Evolutionary conservation across 371 early-diverging fungal species (phyloP).

Genomic region (Apophysomyces trapeziformis): DNA sequence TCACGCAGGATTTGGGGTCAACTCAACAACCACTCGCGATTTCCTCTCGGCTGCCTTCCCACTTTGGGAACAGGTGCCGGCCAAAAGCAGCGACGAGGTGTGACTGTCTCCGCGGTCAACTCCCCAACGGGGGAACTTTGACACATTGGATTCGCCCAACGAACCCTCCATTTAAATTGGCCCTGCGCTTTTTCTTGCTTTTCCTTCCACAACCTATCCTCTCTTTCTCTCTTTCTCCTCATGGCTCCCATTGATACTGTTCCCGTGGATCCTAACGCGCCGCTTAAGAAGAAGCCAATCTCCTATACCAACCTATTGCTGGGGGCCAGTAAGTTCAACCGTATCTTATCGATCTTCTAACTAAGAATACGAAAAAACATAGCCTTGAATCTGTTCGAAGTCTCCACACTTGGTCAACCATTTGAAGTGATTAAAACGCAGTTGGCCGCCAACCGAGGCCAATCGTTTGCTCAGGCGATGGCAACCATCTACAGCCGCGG

Average conservation of each 20-base stretch:
- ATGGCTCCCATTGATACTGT: slow-evolving; percentile 30
- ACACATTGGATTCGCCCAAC: background rate
- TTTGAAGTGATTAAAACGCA: slow-evolving; percentile 93
- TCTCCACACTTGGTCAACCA: slow-evolving; percentile 88
- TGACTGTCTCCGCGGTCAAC: slow-evolving; percentile 1
- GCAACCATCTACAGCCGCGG: slow-evolving; percentile 76
- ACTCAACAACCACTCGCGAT: slow-evolving; percentile 5
- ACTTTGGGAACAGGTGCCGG: slow-evolving; percentile 8
- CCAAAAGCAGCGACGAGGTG: background rate
- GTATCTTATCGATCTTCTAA: background rate
- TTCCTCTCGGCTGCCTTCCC: slow-evolving; percentile 7
- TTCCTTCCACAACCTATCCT: slow-evolving; percentile 7
- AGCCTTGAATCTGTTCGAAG: slow-evolving; percentile 81
- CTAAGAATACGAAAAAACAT: background rate
- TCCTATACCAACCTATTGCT: slow-evolving; percentile 67
- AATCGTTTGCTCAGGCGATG: slow-evolving; percentile 66
- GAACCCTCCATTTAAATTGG: background rate
- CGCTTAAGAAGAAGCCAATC: slow-evolving; percentile 63
- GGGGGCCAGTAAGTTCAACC: slow-evolving; percentile 59
- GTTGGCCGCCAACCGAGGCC: slow-evolving; percentile 85
- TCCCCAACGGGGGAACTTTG: slow-evolving; percentile 1
- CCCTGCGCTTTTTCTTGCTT: slow-evolving; percentile 5
- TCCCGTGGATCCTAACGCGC: slow-evolving; percentile 41
- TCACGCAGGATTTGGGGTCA: background rate
- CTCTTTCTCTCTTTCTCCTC: background rate